Evolutionary conservation across 805 yeast species (phyloP).

Genomic region (Ogataea henricii): DNA sequence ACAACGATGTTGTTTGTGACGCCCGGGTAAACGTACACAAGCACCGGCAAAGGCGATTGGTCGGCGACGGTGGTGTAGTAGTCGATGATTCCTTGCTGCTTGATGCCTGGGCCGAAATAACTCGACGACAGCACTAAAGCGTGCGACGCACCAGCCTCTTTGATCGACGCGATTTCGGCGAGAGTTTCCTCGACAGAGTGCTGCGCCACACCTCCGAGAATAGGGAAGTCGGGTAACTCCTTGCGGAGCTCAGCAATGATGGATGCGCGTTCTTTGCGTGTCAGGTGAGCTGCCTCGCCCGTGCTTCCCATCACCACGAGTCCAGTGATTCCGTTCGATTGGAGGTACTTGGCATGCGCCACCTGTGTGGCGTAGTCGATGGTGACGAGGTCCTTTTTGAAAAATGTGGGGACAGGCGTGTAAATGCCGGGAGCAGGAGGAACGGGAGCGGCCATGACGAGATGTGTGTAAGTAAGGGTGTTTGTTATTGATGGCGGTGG

Average conservation of each 20-base stretch:
- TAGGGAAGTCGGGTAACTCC: slow-evolving; percentile 41
- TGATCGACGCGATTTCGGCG: slow-evolving; percentile 39
- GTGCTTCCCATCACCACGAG: slow-evolving; percentile 54
- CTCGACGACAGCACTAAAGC: slow-evolving; percentile 47
- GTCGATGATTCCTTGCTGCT: slow-evolving; percentile 49
- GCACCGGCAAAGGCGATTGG: slow-evolving; percentile 42
- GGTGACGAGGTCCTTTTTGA: slow-evolving; percentile 42
- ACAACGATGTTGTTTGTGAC: slow-evolving; percentile 45
- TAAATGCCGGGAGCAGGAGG: slow-evolving; percentile 46
- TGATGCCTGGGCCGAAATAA: slow-evolving; percentile 49
- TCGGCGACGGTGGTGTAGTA: slow-evolving; percentile 48
- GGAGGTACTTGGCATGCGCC: slow-evolving; percentile 45
- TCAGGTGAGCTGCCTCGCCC: slow-evolving; percentile 55
- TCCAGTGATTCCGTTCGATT: slow-evolving; percentile 48
- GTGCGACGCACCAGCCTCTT: slow-evolving; percentile 41
- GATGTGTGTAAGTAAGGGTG: no score
- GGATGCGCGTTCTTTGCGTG: slow-evolving; percentile 45
- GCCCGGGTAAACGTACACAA: slow-evolving; percentile 52
- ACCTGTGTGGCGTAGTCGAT: slow-evolving; percentile 49
- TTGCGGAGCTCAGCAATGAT: slow-evolving; percentile 37
- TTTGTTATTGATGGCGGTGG: neutral
- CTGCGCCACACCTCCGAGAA: slow-evolving; percentile 53
- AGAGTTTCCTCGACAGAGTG: slow-evolving; percentile 47
- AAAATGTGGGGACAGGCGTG: slow-evolving; percentile 57
- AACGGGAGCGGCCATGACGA: slow-evolving; percentile 6